Base-by-base conservation (phyloP, 768 basidiomycete genomes). In the Lyophyllum atratum region DNA sequence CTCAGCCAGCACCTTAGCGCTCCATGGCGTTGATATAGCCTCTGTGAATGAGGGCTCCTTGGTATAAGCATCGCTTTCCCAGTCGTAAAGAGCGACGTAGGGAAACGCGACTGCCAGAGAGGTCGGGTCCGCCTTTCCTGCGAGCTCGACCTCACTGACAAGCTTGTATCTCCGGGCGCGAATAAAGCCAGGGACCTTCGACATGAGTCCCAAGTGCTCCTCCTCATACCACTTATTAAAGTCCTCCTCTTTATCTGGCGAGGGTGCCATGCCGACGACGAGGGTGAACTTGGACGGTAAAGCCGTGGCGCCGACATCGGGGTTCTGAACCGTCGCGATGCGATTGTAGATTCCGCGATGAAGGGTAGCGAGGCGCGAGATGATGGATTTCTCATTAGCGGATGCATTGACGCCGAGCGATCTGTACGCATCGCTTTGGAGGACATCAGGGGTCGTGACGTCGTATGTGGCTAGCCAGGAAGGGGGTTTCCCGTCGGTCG, bases 401-500 rank as follows among this genome's bases (percentile, higher is more conserved):
- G 70, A 68, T 6, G 66, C 69, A 10, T 59, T 64, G 1, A 52
- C 55, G 28, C 51, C 53, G 12, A 74, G 56, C 10, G 56, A 55
- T 49, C 63, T 61, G 59, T 67, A 73, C 34, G 55, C 67, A n/a
- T 65, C 60, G 28, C 55, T 61, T 28, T 63, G 60, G 10, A 62
- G 52, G 40, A 64, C 63, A 3, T 66, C 64, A 5, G 66, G 60
- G 15, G 61, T 59, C n/a, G 60, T 51, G 11, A 67, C 25, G 54
- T 73, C 72, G 54, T 73, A 74, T 9, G 73, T 52, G 3, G 72
- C 69, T 1, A 73, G 59, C 66, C 66, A 73, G 4, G 64, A 59
- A 3, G 73, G 73, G 31, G 64, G 46, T 48, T 61, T 55, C 2
- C 49, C 55, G 49, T 71, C 72, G 11, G 49, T 51, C 8, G 67